Evolutionary conservation across 495 filamentous ascomycete genomes (phyloP), one percentile per base, ranked within the genome.

Genomic region (Penicillium simplicissimum): DNA sequence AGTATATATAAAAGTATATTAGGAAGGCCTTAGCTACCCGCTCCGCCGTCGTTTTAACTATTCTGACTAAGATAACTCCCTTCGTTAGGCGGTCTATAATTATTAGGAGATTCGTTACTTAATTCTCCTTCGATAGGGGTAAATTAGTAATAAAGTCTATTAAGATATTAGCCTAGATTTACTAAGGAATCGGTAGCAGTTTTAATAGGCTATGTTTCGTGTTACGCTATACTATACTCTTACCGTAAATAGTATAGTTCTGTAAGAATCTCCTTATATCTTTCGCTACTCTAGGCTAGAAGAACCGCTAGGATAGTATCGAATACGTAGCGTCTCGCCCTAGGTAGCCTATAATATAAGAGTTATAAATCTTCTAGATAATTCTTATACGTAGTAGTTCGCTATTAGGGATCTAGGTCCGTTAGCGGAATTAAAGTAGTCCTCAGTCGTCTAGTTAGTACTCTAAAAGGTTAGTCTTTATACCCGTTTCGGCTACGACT

Each of bases 241-340:
- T 5, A 15, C 42, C 10, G n/a, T 36, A 57, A 0, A 57, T 8
- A 13, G 9, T 47, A 36, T 21, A 57, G 11, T 57, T 57, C 11
- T 10, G 5, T 1, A 57, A 28, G 33, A 57, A 47, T 8, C 33
- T 3, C 34, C 17, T 3, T 35, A 57, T 4, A 7, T 55, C 52
- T 9, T 55, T 55, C 17, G 35, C 52, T 11, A 11, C 52, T 42
- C 52, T 34, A 25, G 28, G 35, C 35, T 31, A 55, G 52, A 55
- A 55, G 34, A 55, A 55, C 35, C 52, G 52, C 21, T 33, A 33
- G 19, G 52, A 54, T 19, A 54, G 52, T 54, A 54, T 54, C 52
- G 52, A 42, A 28, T 55, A 55, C 19, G 23, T 55, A 31, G 52
- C 35, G 35, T 55, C 52, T 42, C 21, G 21, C 4, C 52, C 21